phyloP scores from a whole-genome alignment of 202 grass and related monocot genomes.

The Cymbopogon flexuosus region DNA sequence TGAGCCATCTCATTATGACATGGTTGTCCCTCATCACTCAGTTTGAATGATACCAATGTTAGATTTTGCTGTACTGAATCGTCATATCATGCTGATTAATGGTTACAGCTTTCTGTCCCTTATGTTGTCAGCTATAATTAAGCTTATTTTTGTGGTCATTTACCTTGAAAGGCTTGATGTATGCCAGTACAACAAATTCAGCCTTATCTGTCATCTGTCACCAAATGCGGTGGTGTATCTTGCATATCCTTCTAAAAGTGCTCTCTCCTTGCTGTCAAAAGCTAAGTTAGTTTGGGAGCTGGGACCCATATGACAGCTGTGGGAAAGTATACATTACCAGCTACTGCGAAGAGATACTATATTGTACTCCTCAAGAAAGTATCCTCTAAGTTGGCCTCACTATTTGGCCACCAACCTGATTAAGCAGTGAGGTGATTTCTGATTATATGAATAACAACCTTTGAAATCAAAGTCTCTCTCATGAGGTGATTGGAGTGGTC shows the following conservation, averaged over 20 bases:
- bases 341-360: conserved; percentile 18
- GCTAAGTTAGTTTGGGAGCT: conserved; percentile 5
- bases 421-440: conserved; percentile 18
- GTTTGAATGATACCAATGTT: background rate
- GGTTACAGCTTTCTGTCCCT: background rate
- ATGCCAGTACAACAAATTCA: background rate
- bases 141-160: background rate
- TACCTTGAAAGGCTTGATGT: conserved; percentile 10
- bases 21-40: background rate
- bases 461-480: background rate
- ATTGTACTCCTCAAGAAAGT: conserved; percentile 23
- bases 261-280: conserved; percentile 16
- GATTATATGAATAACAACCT: conserved; percentile 12
- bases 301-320: conserved; percentile 26
- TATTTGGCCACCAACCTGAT: conserved; percentile 30
- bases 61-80: background rate
- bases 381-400: conserved; percentile 11
- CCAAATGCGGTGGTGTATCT: conserved; percentile 12
- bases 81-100: background rate
- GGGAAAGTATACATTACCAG: conserved; percentile 29
- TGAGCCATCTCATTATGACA: background rate
- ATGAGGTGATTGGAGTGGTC: conserved; percentile 18
- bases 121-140: background rate
- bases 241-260: conserved; percentile 13
- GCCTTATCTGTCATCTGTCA: conserved; percentile 8